Conservation (phyloP, 768 basidiomycete genomes). For the Lentinula sp. region DNA sequence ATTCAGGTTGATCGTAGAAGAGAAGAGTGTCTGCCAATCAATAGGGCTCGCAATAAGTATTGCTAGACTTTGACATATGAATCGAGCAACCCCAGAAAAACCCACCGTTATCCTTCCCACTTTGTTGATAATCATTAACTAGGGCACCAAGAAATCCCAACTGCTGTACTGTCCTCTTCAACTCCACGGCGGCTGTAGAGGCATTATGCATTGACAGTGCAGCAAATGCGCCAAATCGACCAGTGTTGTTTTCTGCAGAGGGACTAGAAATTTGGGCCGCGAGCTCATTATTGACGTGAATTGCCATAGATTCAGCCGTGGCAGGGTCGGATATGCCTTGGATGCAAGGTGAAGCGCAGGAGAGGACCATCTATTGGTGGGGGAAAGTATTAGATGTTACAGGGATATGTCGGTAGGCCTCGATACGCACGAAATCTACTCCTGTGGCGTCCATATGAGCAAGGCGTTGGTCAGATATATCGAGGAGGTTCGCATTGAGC, state of each 20-base stretch:
- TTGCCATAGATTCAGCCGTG: constrained; percentile 19
- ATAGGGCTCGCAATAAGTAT: not conserved
- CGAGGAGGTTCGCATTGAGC: constrained; percentile 2
- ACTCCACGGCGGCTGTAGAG: constrained; percentile 29
- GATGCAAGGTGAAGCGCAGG: constrained; percentile 16
- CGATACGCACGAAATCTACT: not conserved
- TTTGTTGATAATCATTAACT: constrained; percentile 40
- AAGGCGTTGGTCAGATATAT: constrained; percentile 4
- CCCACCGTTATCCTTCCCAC: constrained; percentile 17
- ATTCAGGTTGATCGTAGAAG: constrained; percentile 4
- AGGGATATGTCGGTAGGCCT: no score
- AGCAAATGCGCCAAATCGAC: constrained; percentile 34
- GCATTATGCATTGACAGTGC: constrained; percentile 40
- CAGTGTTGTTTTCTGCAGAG: not conserved
- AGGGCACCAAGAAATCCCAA: constrained; percentile 37
- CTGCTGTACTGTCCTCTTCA: constrained; percentile 30
- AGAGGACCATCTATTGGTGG: constrained; percentile 5
- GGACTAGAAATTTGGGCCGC: not conserved
- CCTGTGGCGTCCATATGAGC: constrained; percentile 2
- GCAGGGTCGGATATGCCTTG: constrained; percentile 6
- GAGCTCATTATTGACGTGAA: constrained; percentile 26
- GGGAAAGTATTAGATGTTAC: no score
- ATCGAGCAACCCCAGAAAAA: not conserved
- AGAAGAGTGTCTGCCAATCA: not conserved
- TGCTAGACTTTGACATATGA: not conserved